Conservation (phyloP, 1,284 basidiomycete species). For the Cutaneotrichosporon dermatis region DNA sequence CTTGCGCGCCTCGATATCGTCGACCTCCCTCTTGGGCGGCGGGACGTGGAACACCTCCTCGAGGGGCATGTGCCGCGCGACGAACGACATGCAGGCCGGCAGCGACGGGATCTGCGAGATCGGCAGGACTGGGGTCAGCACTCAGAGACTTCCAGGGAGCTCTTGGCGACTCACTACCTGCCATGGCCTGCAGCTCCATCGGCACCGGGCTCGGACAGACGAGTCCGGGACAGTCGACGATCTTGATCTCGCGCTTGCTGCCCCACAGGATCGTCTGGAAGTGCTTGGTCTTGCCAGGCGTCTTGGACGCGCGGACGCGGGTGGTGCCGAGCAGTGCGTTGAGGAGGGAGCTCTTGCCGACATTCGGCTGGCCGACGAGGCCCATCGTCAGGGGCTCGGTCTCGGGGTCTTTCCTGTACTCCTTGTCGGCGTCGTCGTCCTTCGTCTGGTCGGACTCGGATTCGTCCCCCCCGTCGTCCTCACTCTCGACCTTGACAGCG, state of each 20-base stretch:
- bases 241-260: conserved; percentile 63
- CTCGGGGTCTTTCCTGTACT: conserved; percentile 4
- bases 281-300: conserved; percentile 98
- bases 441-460: no score
- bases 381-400: conserved; percentile 67
- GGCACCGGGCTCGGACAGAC: conserved; percentile 74
- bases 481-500: conserved; percentile 17
- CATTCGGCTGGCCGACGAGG: conserved; percentile 68
- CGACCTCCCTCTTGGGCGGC: conserved; percentile 42
- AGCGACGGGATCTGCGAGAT: conserved; percentile 81
- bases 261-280: conserved; percentile 85
- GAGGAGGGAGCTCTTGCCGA: conserved; percentile 59
- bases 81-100: conserved; percentile 67
- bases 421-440: conserved; percentile 5
- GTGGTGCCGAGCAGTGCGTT: conserved; percentile 63
- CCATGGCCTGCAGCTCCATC: conserved; percentile 68
- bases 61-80: conserved; percentile 66
- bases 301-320: conserved; percentile 95
- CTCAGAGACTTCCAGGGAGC: no score
- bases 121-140: conserved; percentile 56
- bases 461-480: conserved; percentile 1
- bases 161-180: conserved; percentile 22
- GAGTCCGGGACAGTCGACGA: conserved; percentile 81
- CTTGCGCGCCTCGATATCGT: conserved; percentile 33
- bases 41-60: conserved; percentile 64